Evolutionary conservation across 805 yeast species (phyloP).

Genomic region (Saccharomycopsis fodiens): DNA sequence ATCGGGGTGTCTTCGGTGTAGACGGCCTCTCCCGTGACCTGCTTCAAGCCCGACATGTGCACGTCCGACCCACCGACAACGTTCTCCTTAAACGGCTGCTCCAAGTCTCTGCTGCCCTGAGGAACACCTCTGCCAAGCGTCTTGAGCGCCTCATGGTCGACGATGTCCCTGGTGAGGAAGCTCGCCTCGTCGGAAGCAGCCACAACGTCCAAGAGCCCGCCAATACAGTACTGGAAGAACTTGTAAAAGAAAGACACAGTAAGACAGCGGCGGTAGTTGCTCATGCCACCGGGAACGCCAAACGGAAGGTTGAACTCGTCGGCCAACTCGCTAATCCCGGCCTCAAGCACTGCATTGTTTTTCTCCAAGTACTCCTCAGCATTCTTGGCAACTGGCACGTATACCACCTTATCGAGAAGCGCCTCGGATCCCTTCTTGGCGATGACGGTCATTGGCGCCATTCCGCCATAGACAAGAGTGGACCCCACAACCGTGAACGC

Average conservation of each 20-base stretch:
- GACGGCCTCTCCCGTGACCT: slow-evolving; percentile 40
- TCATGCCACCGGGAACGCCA: slow-evolving; percentile 45
- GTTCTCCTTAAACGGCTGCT: slow-evolving; percentile 30
- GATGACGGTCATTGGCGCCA: slow-evolving; percentile 39
- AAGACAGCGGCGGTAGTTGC: slow-evolving; percentile 36
- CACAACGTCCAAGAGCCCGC: slow-evolving; percentile 3
- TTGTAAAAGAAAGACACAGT: slow-evolving; percentile 39
- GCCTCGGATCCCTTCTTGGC: slow-evolving; percentile 28
- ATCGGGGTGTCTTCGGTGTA: slow-evolving; percentile 40
- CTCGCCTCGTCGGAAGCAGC: slow-evolving; percentile 2
- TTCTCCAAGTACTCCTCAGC: not conserved
- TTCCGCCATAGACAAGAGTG: slow-evolving; percentile 39
- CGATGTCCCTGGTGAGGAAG: slow-evolving; percentile 12
- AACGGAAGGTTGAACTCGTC: slow-evolving; percentile 33
- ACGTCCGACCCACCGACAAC: slow-evolving; percentile 35
- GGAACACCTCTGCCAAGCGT: slow-evolving; percentile 34
- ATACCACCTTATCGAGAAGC: slow-evolving; percentile 15
- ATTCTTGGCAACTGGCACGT: slow-evolving; percentile 4
- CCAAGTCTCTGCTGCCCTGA: slow-evolving; percentile 33
- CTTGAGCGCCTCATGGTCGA: slow-evolving; percentile 27
- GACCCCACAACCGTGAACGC: slow-evolving; percentile 19
- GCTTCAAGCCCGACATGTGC: slow-evolving; percentile 39
- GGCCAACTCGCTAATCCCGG: slow-evolving; percentile 25
- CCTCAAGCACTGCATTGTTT: slow-evolving; percentile 25
- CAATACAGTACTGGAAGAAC: slow-evolving; percentile 31